A percentile compares a stretch with the other conserved stretches of the same genome.
phyloP scores from a whole-genome alignment of 108 stramenopile species.

The Skeletonema costatum region DNA sequence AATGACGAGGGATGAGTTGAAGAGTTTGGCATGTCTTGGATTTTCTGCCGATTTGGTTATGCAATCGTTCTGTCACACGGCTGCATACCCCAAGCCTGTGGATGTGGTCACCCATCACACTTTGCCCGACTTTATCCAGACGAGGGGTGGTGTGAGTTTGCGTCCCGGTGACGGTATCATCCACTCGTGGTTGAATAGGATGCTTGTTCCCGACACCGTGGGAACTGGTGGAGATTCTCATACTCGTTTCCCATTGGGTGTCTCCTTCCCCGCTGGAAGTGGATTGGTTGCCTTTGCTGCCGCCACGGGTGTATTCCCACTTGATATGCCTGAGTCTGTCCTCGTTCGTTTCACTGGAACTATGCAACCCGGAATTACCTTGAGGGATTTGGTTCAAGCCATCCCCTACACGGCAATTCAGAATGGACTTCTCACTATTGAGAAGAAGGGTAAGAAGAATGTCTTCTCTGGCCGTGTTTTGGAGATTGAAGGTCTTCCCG shows the following conservation, averaged over 20 bases:
- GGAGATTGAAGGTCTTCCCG: constrained; percentile 94
- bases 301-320: constrained; percentile 95
- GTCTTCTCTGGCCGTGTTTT: constrained; percentile 93
- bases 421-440: constrained; percentile 90
- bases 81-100: constrained; percentile 97
- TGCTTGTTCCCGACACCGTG: constrained; percentile 96
- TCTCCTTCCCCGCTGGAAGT: constrained; percentile 95
- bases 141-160: constrained; percentile 93
- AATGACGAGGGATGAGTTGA: constrained; percentile 96
- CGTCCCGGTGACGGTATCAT: constrained; percentile 97
- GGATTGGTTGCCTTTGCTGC: constrained; percentile 96
- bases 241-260: constrained; percentile 96
- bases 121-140: constrained; percentile 95
- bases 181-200: constrained; percentile 96
- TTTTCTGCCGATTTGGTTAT: constrained; percentile 95
- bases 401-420: constrained; percentile 95
- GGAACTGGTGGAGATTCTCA: constrained; percentile 97
- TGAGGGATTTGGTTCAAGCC: constrained; percentile 95
- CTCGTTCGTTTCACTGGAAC: constrained; percentile 90
- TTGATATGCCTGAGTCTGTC: constrained; percentile 96
- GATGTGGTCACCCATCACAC: constrained; percentile 97
- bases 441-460: constrained; percentile 97
- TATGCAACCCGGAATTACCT: constrained; percentile 96
- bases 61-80: constrained; percentile 98
- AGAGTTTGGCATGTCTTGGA: constrained; percentile 92